phyloP scores from a whole-genome alignment of 257 asterid species.

The Gentiana macrophylla region DNA sequence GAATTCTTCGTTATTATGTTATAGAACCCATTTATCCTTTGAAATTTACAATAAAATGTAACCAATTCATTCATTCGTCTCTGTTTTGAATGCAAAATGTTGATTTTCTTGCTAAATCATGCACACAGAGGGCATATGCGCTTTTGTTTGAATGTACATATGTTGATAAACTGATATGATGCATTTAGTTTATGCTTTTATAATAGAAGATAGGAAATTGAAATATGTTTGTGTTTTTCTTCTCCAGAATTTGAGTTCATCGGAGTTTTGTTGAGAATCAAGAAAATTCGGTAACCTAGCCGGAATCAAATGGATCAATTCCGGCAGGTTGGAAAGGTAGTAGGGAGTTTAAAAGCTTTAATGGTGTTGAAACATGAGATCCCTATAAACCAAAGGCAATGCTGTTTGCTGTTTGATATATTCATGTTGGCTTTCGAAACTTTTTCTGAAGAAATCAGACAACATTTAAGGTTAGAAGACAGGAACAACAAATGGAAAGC shows the following conservation, averaged over 20 bases:
- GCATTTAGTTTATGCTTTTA: not conserved
- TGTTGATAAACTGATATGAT: too few species aligned
- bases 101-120: too few species aligned
- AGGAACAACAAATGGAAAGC: conserved; percentile 60
- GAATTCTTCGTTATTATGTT: too few species aligned
- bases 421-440: conserved; percentile 51
- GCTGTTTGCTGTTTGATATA: conserved; percentile 60
- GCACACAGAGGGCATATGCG: too few species aligned
- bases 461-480: conserved; percentile 54
- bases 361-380: conserved; percentile 79
- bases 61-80: too few species aligned
- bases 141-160: too few species aligned
- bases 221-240: not conserved
- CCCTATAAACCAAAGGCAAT: conserved; percentile 62
- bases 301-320: conserved; percentile 58
- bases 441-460: conserved; percentile 49
- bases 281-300: too few species aligned
- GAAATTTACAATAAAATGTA: too few species aligned
- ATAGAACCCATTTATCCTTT: too few species aligned
- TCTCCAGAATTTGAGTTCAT: not conserved
- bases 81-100: too few species aligned
- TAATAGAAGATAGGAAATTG: not conserved
- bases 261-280: too few species aligned
- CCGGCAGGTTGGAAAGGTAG: conserved; percentile 73
- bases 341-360: conserved; percentile 67